Percentiles rank a stretch among this genome's conserved stretches.
Evolutionary conservation across 148 eudicot species (phyloP).

Genomic region (Fagopyrum tataricum): DNA sequence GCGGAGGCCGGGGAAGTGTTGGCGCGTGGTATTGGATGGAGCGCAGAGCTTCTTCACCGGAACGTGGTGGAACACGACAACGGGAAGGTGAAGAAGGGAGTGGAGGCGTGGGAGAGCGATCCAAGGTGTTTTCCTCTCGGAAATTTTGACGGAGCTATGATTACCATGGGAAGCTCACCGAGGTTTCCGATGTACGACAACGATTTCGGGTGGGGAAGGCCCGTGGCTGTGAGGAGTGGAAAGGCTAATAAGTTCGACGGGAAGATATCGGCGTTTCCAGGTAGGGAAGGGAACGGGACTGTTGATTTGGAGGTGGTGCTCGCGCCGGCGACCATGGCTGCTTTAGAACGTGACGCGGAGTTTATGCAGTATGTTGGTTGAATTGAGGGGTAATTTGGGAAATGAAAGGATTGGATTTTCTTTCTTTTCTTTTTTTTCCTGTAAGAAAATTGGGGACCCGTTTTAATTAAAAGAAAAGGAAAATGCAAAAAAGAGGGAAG

Average conservation of each 20-base stretch:
- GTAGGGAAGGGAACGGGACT: conserved; percentile 54
- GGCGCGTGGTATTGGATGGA: conserved; percentile 49
- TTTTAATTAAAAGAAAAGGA: neutral
- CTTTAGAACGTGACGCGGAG: conserved; percentile 50
- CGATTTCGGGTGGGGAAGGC: conserved; percentile 84
- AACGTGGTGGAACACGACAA: conserved; percentile 46
- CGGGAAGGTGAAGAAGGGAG: conserved; percentile 34
- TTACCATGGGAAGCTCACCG: conserved; percentile 91
- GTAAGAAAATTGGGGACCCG: neutral
- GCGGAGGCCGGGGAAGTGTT: conserved; percentile 49
- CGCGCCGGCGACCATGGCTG: conserved; percentile 61
- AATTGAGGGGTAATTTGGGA: too few relatives aligned
- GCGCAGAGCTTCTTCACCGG: conserved; percentile 55
- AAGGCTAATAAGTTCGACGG: conserved; percentile 79
- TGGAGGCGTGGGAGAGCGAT: conserved; percentile 62
- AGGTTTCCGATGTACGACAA: conserved; percentile 83
- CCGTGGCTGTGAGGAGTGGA: conserved; percentile 68
- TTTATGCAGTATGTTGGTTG: conserved; percentile 53
- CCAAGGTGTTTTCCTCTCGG: conserved; percentile 79
- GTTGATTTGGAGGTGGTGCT: conserved; percentile 78
- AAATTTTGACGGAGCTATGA: conserved; percentile 74
- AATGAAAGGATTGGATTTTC: too few relatives aligned
- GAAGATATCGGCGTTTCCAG: conserved; percentile 82
- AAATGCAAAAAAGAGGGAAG: neutral
- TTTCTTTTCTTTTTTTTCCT: too few relatives aligned